These are phyloP conservation scores for Agaricales sp. DNA, from an alignment of 1,284 basidiomycete species.

Conservation along the genomic window DNA sequence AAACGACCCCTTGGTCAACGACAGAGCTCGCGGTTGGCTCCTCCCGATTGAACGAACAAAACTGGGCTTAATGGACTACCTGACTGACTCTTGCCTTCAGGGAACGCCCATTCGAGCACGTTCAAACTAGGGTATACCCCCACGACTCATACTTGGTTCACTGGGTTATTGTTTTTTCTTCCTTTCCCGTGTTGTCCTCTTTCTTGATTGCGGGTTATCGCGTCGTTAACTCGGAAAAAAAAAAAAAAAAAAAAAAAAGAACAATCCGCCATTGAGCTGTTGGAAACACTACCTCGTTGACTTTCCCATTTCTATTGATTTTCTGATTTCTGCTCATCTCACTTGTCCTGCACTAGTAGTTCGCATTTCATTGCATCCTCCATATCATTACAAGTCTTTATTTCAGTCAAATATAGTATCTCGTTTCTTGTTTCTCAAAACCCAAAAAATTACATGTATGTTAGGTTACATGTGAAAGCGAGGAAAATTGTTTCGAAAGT, in stretches of 20 bases:
- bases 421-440: too few relatives aligned
- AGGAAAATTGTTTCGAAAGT: slow-evolving; percentile 8
- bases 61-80: slow-evolving; percentile 37
- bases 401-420: slow-evolving; percentile 30
- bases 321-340: slow-evolving; percentile 11
- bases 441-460: slow-evolving; percentile 8
- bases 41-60: slow-evolving; percentile 51
- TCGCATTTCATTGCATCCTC: slow-evolving; percentile 33
- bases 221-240: neutral
- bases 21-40: slow-evolving; percentile 48
- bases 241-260: neutral
- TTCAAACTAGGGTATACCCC: neutral
- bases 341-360: slow-evolving; percentile 23
- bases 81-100: neutral
- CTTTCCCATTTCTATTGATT: neutral
- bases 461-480: slow-evolving; percentile 7
- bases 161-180: neutral
- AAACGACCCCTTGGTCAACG: slow-evolving; percentile 50
- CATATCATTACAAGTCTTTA: slow-evolving; percentile 40
- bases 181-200: neutral
- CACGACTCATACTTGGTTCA: neutral
- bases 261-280: neutral
- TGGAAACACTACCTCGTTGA: neutral
- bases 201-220: neutral
- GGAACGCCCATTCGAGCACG: neutral